Evolutionary conservation across 108 stramenopile species (phyloP).

Genomic region (Mediolabrus comicus): DNA sequence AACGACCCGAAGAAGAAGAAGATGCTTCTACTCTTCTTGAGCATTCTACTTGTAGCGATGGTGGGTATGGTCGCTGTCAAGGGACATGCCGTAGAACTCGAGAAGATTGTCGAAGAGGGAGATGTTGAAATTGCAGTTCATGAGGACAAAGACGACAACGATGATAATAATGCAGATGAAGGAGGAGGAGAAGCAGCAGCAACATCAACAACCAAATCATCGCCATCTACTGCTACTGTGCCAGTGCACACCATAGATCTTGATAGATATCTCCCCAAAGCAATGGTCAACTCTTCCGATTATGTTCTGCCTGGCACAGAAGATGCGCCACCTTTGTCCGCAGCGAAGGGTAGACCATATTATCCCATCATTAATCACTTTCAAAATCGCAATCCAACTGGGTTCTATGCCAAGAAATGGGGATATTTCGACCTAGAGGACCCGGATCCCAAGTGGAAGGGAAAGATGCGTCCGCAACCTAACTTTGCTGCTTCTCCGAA

Average conservation of each 20-base stretch:
- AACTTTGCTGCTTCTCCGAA: slow-evolving; percentile 22
- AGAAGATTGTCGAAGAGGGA: slow-evolving; percentile 9
- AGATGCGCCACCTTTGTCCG: slow-evolving; percentile 20
- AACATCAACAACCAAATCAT: not conserved
- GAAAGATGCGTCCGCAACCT: slow-evolving; percentile 30
- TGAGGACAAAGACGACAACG: not conserved
- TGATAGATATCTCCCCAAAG: slow-evolving; percentile 20
- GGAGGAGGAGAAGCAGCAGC: not conserved
- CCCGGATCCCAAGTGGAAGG: slow-evolving; percentile 34
- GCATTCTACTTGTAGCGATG: slow-evolving; percentile 14
- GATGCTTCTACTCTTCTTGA: slow-evolving; percentile 12
- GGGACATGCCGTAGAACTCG: slow-evolving; percentile 9
- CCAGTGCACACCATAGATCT: not conserved
- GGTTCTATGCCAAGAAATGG: slow-evolving; percentile 23
- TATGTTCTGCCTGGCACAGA: slow-evolving; percentile 30
- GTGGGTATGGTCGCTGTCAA: slow-evolving; percentile 19
- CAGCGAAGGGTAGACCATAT: slow-evolving; percentile 26
- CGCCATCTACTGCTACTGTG: not conserved
- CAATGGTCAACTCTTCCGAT: slow-evolving; percentile 6
- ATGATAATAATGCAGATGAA: not conserved
- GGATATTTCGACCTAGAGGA: slow-evolving; percentile 34
- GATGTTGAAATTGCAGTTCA: slow-evolving; percentile 1
- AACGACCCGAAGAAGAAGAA: slow-evolving; percentile 8
- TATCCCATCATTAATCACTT: slow-evolving; percentile 35
- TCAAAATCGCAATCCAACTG: slow-evolving; percentile 21